Base-by-base conservation (phyloP, 2,329 filamentous ascomycete genomes). In the Clarireedia monteithiana region DNA sequence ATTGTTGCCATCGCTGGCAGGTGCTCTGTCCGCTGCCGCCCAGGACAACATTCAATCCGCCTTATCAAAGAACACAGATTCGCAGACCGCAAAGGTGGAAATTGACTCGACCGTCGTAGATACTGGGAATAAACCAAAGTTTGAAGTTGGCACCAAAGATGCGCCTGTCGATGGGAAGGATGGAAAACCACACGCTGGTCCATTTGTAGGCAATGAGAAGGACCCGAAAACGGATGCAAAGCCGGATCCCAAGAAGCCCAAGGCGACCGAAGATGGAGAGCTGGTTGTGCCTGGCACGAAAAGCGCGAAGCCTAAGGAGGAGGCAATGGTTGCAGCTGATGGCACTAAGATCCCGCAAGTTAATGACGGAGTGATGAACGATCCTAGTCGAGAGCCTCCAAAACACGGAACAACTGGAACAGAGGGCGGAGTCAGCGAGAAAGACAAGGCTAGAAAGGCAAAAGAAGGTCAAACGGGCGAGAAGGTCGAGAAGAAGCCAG, bases 151-250 rank as follows among this genome's bases (percentile, higher is more conserved):
- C 53, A 85, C 83, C 51, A 91, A 91, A 70, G 86, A 94, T 74
- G 89, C 88, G 55, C 92, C 92, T 0, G 86, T 96, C 20, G 94
- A 97, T 69, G 91, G 91, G 47, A 86, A 88, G 65, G 94, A 97
- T 73, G 94, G 94, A 48, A 94, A 91, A 74, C 94, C 94, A 48
- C 92, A 96, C 69, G 83, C 86, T 20, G 94, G 94, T 1, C 94
- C 94, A 5, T 85, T 83, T 67, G 84, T 91, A 56, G 83, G 85
- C 59, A 80, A 47, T 20, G 75, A 79, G 58, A 66, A 66, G 27
- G 82, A 85, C 60, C 64, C 59, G 64, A 66, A 64, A 52, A 66
- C 66, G 49, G 82, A 84, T 60, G 79, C 23, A 2, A 54, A 49
- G 26, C 34, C 48, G 34, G 53, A 55, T 36, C 24, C 76, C 14